Percentiles rank a stretch among this genome's conserved stretches.
Conservation (phyloP, 2,329 filamentous ascomycete genomes). For the Pseudogymnoascus sp. region DNA sequence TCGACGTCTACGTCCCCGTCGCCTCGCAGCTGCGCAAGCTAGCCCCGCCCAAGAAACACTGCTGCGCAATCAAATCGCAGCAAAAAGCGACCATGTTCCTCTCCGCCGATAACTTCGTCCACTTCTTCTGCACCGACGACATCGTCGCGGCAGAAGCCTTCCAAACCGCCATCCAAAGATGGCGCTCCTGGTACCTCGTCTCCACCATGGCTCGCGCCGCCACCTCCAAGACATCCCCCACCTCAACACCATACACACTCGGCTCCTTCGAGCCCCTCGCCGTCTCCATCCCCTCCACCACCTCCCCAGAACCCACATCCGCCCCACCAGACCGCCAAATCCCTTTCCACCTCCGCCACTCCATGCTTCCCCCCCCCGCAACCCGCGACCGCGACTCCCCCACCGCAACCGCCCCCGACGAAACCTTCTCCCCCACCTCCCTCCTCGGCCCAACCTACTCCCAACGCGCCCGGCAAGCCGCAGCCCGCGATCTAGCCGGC, state of each 20-base stretch:
- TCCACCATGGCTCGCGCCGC: constrained; percentile 45
- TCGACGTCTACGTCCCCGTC: constrained; percentile 79
- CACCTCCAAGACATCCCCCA: constrained; percentile 31
- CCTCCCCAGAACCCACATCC: constrained; percentile 19
- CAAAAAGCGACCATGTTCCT: constrained; percentile 80
- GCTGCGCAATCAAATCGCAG: constrained; percentile 86
- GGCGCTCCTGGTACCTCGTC: constrained; percentile 88
- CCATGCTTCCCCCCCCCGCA: constrained; percentile 12
- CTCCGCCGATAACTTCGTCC: constrained; percentile 76
- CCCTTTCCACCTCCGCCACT: constrained; percentile 26
- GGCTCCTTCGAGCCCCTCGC: constrained; percentile 57
- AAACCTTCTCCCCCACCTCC: constrained; percentile 36
- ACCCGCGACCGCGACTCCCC: constrained; percentile 16
- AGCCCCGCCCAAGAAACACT: constrained; percentile 75
- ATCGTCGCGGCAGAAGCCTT: constrained; percentile 56
- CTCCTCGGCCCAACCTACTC: constrained; percentile 43
- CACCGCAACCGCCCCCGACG: constrained; percentile 15
- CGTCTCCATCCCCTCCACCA: constrained; percentile 52
- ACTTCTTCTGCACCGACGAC: constrained; percentile 84
- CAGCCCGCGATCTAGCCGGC: constrained; percentile 17
- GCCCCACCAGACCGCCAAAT: constrained; percentile 17
- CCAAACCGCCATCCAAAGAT: constrained; percentile 62
- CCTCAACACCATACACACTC: constrained; percentile 50
- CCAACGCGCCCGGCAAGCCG: constrained; percentile 31
- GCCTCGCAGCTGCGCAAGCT: constrained; percentile 60